Evolutionary conservation across 805 yeast genomes (phyloP), one percentile per base, ranked within the genome.

Genomic region (Sugiyamaella chiloensis): DNA sequence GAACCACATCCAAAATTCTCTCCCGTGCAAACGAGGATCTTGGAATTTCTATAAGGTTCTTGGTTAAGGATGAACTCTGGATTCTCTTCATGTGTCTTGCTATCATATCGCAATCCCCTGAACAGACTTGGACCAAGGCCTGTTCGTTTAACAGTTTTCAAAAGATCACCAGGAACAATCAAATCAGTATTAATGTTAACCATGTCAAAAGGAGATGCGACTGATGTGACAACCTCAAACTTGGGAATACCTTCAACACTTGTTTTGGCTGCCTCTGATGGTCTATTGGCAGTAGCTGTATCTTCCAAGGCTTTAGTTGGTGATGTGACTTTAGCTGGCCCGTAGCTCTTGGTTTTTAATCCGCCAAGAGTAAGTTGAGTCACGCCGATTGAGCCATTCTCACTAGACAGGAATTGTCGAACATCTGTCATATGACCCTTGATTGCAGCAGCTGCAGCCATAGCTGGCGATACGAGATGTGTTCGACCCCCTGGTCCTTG

Each of bases 391-490:
- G 29, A 26, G 7, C 29, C 29, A 11, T 26, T 26, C 11, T 26
- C 29, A 8, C 9, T 26, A 8, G 7, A 8, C 29, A 79, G 72
- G 66, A 78, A 86, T 46, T 85, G 84, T 71, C 98, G 84, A 59
- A 90, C 89, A 64, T 91, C 98, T 39, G 85, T 77, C 62, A 91
- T 26, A 83, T 62, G 82, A 87, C 58, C 99, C 48, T 76, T 78
- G 58, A 91, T 82, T 60, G 90, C 96, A 19, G 99, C 97, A 16
- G 96, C 97, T 26, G 99, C 98, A 40, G 99, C 98, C 99, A 91
- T 91, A 20, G 96, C 96, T 34, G 99, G 99, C 11, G 96, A 87
- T 96, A 91, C 87, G 64, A 91, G 78, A 66, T 91, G 99, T 16
- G 98, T 93, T 73, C 99, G 82, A 14, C 96, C 87, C 49, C 72